Base-by-base conservation (phyloP, 345 rosid species). In the Erodium maritimum region DNA sequence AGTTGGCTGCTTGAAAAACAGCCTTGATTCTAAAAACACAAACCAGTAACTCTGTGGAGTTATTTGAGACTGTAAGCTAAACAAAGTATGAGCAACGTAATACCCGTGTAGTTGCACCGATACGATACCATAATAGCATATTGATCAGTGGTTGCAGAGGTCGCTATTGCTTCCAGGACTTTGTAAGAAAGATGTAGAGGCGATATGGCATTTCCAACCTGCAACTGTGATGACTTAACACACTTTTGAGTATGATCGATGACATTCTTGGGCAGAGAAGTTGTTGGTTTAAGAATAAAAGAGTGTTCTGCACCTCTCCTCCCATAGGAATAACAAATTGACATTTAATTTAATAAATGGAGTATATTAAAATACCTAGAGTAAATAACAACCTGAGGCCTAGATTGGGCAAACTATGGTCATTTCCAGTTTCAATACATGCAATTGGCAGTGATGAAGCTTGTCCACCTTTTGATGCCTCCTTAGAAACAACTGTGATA, bases 251-350 rank as follows among this genome's bases (percentile, higher is more conserved):
- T 66, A 20, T 74, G 75, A 54, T 71, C 75, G 72, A 76, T 83
- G 50, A 67, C 66, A 73, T 77, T 77, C 68, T 77, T 85, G 73
- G 79, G 79, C 62, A 71, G 65, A 25, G 90, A 75, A 73, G 78
- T 76, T 0, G 78, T 82, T 52, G 95, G 96, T 72, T 84, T 94
- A 67, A 94, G 79, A 22, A 94, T 84, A 72, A 94, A 94, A 48
- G 99, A 90, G 70, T 90, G 99, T 69, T 87, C 97, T 73, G 90
- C 99, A 70, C 96, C 90, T 74, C 78, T 87, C 99, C 99, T 94
- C 83, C 69, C 70, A 73, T 33, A 37, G 5, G 52, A 57, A 69
- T 33, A 61, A 51, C 19, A 57, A 61, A 66, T 23, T 23, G 46
- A 52, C 42, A 50, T 20, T 13, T 20, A 20, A 11, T 21, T 45